These are phyloP conservation scores for Zea luxurians DNA, from an alignment of 176 grass and related monocot genomes.

Conservation along the genomic window DNA sequence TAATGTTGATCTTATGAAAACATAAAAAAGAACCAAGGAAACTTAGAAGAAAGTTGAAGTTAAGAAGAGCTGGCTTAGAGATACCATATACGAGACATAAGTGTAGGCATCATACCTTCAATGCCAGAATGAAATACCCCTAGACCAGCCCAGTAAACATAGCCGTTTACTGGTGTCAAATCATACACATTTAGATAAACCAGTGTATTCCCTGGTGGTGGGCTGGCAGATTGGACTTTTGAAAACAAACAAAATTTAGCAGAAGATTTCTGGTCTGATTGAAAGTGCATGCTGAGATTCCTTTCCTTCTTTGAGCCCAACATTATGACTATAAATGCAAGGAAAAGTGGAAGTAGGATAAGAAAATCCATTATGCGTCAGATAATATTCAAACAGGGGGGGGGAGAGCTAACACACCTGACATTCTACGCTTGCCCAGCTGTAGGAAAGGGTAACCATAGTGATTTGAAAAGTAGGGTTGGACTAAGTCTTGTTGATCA, in stretches of 20 bases:
- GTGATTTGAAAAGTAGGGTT: neutral
- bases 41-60: neutral
- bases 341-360: neutral
- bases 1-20: neutral
- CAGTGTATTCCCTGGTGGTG: conserved; percentile 47
- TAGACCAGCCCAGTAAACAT: conserved; percentile 65
- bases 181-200: conserved; percentile 87
- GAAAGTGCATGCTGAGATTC: conserved; percentile 30
- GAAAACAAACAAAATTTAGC: conserved; percentile 56
- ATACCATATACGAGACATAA: neutral
- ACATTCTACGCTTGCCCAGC: neutral
- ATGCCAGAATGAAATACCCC: conserved; percentile 79
- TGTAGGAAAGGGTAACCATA: conserved; percentile 25
- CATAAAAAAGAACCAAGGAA: neutral
- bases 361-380: neutral
- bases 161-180: conserved; percentile 72
- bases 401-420: conserved; percentile 11
- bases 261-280: conserved; percentile 47
- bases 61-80: neutral
- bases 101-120: conserved; percentile 52
- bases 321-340: conserved; percentile 27
- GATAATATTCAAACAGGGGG: conserved; percentile 1
- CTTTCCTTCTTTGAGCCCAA: conserved; percentile 30
- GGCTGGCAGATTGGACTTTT: conserved; percentile 48
- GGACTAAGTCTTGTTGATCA: conserved; percentile 12